phyloP scores from a whole-genome alignment of 108 stramenopile genomes.

The Skeletonema tropicum region DNA sequence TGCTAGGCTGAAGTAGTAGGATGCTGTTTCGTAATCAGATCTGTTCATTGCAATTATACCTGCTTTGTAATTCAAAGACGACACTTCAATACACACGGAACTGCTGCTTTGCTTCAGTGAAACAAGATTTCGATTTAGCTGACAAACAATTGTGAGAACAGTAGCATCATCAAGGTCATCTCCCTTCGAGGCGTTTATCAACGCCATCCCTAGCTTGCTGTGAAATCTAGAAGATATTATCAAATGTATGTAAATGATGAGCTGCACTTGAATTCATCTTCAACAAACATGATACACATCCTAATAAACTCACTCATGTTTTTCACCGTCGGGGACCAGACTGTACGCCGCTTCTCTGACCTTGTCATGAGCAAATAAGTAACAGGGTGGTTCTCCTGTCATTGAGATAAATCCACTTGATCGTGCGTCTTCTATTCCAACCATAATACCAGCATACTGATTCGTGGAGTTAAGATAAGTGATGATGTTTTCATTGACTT shows the following conservation, averaged over 20 bases:
- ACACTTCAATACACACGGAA: constrained; percentile 13
- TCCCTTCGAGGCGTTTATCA: constrained; percentile 1
- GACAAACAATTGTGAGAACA: constrained; percentile 8
- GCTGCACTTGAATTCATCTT: background rate
- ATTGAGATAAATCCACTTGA: constrained; percentile 29
- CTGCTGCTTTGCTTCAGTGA: background rate
- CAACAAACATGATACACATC: background rate
- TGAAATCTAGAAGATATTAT: constrained; percentile 3
- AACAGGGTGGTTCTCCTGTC: constrained; percentile 1
- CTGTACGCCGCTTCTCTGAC: constrained; percentile 63
- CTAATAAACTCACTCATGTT: constrained; percentile 1
- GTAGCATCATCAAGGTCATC: background rate
- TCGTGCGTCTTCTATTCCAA: constrained; percentile 14
- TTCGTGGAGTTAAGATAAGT: background rate
- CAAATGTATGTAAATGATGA: constrained; percentile 8
- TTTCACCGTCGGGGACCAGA: constrained; percentile 34
- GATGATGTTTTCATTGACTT: constrained; percentile 18
- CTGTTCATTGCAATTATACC: constrained; percentile 15
- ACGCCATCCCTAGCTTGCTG: constrained; percentile 3
- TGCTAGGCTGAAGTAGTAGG: background rate
- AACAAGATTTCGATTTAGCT: background rate
- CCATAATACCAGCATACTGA: constrained; percentile 3
- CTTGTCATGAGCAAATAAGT: constrained; percentile 54
- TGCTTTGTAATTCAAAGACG: constrained; percentile 24
- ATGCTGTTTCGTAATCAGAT: constrained; percentile 6